Base-by-base conservation (phyloP, 2,329 filamentous ascomycete species). In the Colletotrichum melonis region DNA sequence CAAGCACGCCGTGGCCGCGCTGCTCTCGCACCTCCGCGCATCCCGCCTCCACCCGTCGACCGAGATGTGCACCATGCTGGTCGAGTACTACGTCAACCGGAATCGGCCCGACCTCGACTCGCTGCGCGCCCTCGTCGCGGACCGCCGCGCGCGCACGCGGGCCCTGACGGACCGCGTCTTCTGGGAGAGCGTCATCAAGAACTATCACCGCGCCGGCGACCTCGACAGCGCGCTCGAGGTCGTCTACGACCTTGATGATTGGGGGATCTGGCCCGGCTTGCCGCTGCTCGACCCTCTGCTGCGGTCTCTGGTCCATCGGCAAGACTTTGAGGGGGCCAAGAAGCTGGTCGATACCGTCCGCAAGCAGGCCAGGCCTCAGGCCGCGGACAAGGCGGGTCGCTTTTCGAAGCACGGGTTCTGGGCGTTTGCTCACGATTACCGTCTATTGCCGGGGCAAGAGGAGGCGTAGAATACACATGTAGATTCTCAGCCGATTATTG, bases 41-140 rank as follows among this genome's bases (percentile, higher is more conserved):
- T 82, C 85, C 28, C 87, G 88, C 24, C 78, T 92, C 56, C 79
- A 86, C 60, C 86, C 90, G 2, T 89, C 89, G 4, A 82, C 90
- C 1, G 88, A 94, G 76, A 93, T 95, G 78, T 93, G 93, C 84
- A 95, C 93, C 28, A 93, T 92, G 78, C 88, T 97, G 24, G 84
- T 93, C 58, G 89, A 92, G 58, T 87, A 93, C 79, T 92, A 92
- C 79, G 92, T 95, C 79, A 78, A 85, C 9, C 87, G 86, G 63
- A 74, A 82, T 1, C 89, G 90, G 2, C 90, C 92, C 0, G 87
- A 93, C 76, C 82, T 93, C 35, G 81, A 83, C 2, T 88, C 89
- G 16, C 87, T 94, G n/a, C 87, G 90, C 49, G 79, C 81, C 0
- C 84, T 95, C 4, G 89, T 94, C 24, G 82, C 85, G 26, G 89